These are phyloP conservation scores for Taxillus chinensis DNA, from an alignment of 164 flowering plant species.

Conservation along the genomic window DNA sequence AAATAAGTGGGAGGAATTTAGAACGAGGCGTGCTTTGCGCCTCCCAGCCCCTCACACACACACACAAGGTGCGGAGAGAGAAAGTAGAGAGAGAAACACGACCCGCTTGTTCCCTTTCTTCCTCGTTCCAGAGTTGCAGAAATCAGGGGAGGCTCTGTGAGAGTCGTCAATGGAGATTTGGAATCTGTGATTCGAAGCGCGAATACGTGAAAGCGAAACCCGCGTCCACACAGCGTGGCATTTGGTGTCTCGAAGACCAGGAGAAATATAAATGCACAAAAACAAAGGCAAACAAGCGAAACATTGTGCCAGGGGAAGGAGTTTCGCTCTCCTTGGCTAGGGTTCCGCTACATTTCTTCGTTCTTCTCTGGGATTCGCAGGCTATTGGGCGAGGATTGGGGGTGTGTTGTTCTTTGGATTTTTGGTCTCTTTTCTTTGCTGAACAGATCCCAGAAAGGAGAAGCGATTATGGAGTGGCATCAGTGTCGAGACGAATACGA, in stretches of 20 bases:
- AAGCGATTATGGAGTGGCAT: slow-evolving; percentile 36
- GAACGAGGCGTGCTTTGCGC: slow-evolving; percentile 24
- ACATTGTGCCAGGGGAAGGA: too few species aligned
- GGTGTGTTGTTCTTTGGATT: neutral
- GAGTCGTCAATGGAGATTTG: slow-evolving; percentile 15
- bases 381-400: neutral
- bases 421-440: neutral
- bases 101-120: too few species aligned
- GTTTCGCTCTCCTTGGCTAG: neutral
- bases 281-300: too few species aligned
- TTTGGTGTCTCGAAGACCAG: slow-evolving; percentile 1
- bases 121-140: too few species aligned
- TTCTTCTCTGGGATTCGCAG: neutral
- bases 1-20: slow-evolving; percentile 6
- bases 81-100: too few species aligned
- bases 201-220: neutral
- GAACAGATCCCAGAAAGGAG: neutral
- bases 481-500: slow-evolving; percentile 59
- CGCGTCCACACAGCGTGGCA: neutral
- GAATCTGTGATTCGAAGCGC: slow-evolving; percentile 5
- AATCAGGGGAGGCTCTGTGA: neutral
- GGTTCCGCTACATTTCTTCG: neutral
- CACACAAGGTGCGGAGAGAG: too few species aligned
- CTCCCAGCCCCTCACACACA: neutral
- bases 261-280: neutral